Evolutionary conservation across 2,329 filamentous ascomycete genomes (phyloP), one percentile per base, ranked within the genome.

Genomic region (Ascochyta koolunga): DNA sequence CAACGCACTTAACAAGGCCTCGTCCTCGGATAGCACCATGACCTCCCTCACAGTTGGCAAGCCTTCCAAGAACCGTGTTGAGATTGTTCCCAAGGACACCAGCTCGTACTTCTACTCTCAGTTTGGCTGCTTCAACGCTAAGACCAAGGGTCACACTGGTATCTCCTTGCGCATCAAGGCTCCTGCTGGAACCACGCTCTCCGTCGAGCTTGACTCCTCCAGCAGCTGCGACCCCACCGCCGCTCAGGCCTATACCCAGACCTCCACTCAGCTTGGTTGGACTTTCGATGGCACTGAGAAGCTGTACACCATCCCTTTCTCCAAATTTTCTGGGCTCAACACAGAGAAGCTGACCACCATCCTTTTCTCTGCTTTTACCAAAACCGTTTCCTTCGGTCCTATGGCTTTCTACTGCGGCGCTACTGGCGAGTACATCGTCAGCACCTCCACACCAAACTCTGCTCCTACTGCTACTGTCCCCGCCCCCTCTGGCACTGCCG

Each of bases 71-170:
- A 79, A 83, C 71, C 79, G 76, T 41, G 73, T 85, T 1, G 82
- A 82, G 13, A 71, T 86, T 8, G 83, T 79, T 1, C 83, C 84
- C 13, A 73, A 69, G 45, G 68, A 74, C 62, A 72, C 71, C 1
- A 70, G 73, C 59, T 83, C 83, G 15, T 86, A 86, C 72, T 86
- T 85, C 66, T 86, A 83, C 74, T 80, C 78, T 29, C 79, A 84
- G 67, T 72, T 84, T 35, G 82, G 80, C 27, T 87, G 84, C 64
- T 67, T 81, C 24, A 78, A 84, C 50, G 77, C 80, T 2, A 75
- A 76, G 48, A 77, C 75, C 61, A 68, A 70, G 25, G 42, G 46
- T 5, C 85, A 85, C 61, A 82, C 81, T 21, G 84, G 84, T 21
- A 78, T 86, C 54, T 81, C 82, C 15, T 65, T 86, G 37, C 78